Base-by-base conservation (phyloP, 2,329 filamentous ascomycete genomes). In the Colletotrichum aenigma region DNA sequence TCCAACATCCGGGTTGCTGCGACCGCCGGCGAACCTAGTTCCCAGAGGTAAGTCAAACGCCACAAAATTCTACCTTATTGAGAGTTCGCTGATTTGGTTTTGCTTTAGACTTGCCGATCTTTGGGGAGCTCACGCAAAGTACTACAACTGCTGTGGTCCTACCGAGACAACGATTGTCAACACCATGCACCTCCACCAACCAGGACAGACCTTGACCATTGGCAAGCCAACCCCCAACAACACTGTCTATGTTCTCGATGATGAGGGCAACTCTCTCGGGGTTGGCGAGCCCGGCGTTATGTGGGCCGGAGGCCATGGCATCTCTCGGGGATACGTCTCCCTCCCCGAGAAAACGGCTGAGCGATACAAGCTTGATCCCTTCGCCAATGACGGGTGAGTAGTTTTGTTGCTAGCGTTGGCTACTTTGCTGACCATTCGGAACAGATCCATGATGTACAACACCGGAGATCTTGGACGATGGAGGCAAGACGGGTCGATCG, bases 131-230 rank as follows among this genome's bases (percentile, higher is more conserved):
- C 81, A 87, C 65, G 85, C 83, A 18, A 86, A 83, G 7, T 89
- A 89, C 78, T 89, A 84, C 84, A 92, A 92, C 81, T 88, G 89
- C 77, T 92, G 90, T 78, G 91, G 91, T 2, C 90, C 91, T 2
- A 91, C 91, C 0, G 91, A 92, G 80, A 89, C 89, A 10, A 92
- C 89, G 1, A 90, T 92, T 64, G 85, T 92, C 66, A 91, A 92
- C 81, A 90, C 90, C 12, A 77, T 77, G 52, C 75, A 78, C 21
- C 66, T 66, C 3, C 77, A 78, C 52, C 66, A 52, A 21, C 78
- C 81, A 32, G 89, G 89, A 2, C 80, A 84, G 34, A 81, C 83
- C 3, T 80, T 92, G 6, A 88, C 89, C 0, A 91, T 92, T 74
- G 91, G 91, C 4, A 85, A 80, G 36, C 90, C 90, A 0, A 88